Base-by-base conservation (phyloP, 1,139 yeast genomes). In the Sugiyamaella pinicola region DNA sequence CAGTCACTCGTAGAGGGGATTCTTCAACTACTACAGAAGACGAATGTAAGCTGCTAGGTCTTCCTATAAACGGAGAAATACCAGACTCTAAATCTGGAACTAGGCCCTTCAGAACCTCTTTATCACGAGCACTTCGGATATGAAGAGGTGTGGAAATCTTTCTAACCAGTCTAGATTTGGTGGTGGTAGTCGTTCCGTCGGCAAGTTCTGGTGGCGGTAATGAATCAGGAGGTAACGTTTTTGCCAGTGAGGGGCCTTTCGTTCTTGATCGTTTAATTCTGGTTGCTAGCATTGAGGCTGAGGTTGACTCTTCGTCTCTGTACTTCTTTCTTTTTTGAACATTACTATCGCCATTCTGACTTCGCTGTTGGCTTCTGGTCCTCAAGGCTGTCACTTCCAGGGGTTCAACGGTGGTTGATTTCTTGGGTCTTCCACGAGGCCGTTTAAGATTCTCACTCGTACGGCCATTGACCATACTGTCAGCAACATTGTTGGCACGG, bases 61-160 rank as follows among this genome's bases (percentile, higher is more conserved):
- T 42, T 10, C 46, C 46, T 21, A 40, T 43, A 13, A 31, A 34
- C 1, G 47, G 47, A n/a, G 47, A 33, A 2, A 29, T 22, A 13
- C 47, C 47, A 21, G 40, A 10, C 7, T 46, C 35, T n/a, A 46
- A 28, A 28, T 46, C 49, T 18, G 49, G 49, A 18, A 46, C 17
- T 13, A 46, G 28, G 4, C 21, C 28, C 18, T 31, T 29, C 3
- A 46, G 21, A 15, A 29, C 29, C 35, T 26, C 44, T 12, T 38
- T 37, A 19, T 37, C 43, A 22, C 29, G 26, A 17, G 43, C 42
- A 10, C 18, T n/a, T 22, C 49, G 35, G 24, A 46, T 29, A 35
- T 29, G 37, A 33, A 31, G 29, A n/a, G 47, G 47, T 2, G 47
- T 34, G 13, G 47, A 34, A n/a, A 15, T 31, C 21, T 43, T 43